Percentiles rank a stretch among this genome's conserved stretches.
Evolutionary conservation across 768 basidiomycete genomes (phyloP).

Genomic region (Panellus pusillus): DNA sequence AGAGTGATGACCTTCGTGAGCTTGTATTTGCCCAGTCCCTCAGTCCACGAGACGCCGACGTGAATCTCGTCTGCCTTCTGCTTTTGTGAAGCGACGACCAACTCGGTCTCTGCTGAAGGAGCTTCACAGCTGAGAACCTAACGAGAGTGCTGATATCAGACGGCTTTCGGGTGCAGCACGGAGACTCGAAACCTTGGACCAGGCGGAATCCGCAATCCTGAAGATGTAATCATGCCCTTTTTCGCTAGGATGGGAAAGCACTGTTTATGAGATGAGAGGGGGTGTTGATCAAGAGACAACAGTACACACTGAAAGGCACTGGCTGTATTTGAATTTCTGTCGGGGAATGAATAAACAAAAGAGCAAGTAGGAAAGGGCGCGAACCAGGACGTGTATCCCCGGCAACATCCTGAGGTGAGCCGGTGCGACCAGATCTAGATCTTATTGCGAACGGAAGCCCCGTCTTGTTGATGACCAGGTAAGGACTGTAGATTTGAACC

Average conservation of each 20-base stretch:
- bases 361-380: constrained; percentile 21
- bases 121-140: constrained; percentile 90
- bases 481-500: constrained; percentile 92
- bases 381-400: constrained; percentile 71
- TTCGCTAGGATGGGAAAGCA: constrained; percentile 82
- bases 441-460: constrained; percentile 77
- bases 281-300: background rate
- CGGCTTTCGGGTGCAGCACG: background rate
- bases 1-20: constrained; percentile 91
- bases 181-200: constrained; percentile 71
- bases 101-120: constrained; percentile 83
- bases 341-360: constrained; percentile 5
- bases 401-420: constrained; percentile 76
- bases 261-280: constrained; percentile 40
- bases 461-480: constrained; percentile 90
- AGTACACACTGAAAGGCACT: constrained; percentile 76
- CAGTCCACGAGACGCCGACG: constrained; percentile 86
- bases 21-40: constrained; percentile 97
- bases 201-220: constrained; percentile 75
- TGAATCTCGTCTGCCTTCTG: constrained; percentile 71
- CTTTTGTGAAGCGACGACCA: constrained; percentile 65
- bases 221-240: constrained; percentile 84
- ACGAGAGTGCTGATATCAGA: background rate
- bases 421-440: constrained; percentile 63
- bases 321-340: constrained; percentile 52